Evolutionary conservation across 2,329 filamentous ascomycete genomes (phyloP).

Genomic region (Chaetothyriales sp.): DNA sequence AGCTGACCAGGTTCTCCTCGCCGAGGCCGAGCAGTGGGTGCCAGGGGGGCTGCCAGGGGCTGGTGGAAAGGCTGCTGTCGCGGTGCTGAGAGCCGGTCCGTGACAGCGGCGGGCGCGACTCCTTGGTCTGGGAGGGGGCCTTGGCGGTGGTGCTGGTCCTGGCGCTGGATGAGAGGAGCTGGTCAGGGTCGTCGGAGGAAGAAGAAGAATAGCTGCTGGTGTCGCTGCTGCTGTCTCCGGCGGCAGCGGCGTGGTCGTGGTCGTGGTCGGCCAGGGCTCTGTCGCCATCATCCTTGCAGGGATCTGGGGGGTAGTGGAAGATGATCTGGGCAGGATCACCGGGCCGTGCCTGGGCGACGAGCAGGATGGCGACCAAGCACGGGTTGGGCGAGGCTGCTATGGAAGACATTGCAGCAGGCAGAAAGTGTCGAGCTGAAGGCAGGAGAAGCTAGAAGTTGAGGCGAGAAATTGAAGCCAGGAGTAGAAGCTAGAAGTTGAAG

Average conservation of each 20-base stretch:
- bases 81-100: conserved; percentile 25
- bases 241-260: conserved; percentile 4
- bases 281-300: conserved; percentile 4
- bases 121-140: background rate
- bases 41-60: conserved; percentile 23
- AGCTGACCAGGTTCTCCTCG: conserved; percentile 63
- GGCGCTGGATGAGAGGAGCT: background rate
- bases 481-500: too few species aligned
- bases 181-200: conserved; percentile 11
- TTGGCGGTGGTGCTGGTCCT: background rate
- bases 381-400: conserved; percentile 38
- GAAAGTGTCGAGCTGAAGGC: too few species aligned
- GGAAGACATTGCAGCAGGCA: conserved; percentile 28
- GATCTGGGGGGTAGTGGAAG: conserved; percentile 66
- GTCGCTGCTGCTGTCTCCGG: conserved; percentile 15
- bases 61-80: background rate
- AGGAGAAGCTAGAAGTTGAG: too few species aligned
- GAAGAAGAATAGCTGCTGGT: conserved; percentile 8
- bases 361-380: conserved; percentile 54
- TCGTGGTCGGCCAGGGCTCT: conserved; percentile 11
- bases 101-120: conserved; percentile 7
- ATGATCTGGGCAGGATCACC: conserved; percentile 72
- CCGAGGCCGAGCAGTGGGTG: conserved; percentile 59
- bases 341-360: conserved; percentile 62
- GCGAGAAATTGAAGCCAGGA: too few species aligned